Percentiles rank a stretch among this genome's conserved stretches.
phyloP scores from a whole-genome alignment of 2,329 filamentous ascomycete genomes.

The Fusarium subtropicale region DNA sequence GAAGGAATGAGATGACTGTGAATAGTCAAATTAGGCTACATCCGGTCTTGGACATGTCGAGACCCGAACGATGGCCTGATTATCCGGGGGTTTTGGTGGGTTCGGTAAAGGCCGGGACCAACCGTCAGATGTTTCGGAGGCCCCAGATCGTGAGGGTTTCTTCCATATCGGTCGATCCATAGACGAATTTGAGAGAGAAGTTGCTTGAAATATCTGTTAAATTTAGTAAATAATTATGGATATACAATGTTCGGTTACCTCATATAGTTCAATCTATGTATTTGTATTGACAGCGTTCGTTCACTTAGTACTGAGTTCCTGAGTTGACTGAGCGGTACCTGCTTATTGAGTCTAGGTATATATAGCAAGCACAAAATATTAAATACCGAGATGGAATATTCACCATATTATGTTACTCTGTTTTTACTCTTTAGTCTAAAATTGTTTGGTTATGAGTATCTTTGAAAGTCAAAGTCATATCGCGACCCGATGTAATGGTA shows the following conservation, averaged over 20 bases:
- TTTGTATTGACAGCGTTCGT: background rate
- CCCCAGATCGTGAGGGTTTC: background rate
- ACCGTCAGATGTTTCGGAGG: slow-evolving; percentile 25
- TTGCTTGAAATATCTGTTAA: no score
- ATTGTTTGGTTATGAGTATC: background rate
- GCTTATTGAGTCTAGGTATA: no score
- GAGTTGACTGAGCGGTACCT: background rate
- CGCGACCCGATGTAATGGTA: background rate
- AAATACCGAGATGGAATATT: background rate
- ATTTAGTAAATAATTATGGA: background rate
- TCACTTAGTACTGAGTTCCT: background rate
- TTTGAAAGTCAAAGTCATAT: background rate
- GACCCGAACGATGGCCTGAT: slow-evolving; percentile 30
- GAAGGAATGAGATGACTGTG: background rate
- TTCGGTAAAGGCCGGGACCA: slow-evolving; percentile 34
- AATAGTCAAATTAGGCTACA: slow-evolving; percentile 1
- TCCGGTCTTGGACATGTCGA: background rate
- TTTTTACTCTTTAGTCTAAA: fast-evolving
- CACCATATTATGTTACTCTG: fast-evolving
- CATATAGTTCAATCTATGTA: no score
- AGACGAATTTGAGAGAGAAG: background rate
- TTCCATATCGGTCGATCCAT: slow-evolving; percentile 1
- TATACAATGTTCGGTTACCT: no score
- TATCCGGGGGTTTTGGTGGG: slow-evolving; percentile 21
- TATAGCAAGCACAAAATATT: background rate